Conservation (phyloP, 129 eudicot genomes). For the Tagetes erecta region DNA sequence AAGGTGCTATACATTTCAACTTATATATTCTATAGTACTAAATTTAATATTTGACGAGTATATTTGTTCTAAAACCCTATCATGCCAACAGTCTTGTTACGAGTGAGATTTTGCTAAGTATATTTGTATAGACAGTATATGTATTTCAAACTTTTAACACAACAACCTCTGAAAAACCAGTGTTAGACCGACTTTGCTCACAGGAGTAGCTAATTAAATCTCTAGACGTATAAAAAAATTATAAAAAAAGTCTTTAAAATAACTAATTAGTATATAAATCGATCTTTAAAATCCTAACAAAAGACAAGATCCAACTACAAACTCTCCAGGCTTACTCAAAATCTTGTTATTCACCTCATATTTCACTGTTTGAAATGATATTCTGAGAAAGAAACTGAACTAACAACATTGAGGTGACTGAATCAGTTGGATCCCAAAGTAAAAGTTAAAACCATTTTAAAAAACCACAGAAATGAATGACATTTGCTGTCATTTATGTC, state of each 20-base stretch:
- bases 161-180: too few species aligned
- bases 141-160: too few species aligned
- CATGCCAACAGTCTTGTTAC: too few species aligned
- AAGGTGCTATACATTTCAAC: too few species aligned
- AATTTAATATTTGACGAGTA: too few species aligned
- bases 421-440: conserved; percentile 41
- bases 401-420: conserved; percentile 57
- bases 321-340: conserved; percentile 2
- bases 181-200: too few species aligned
- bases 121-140: too few species aligned
- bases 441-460: conserved; percentile 15
- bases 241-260: not conserved
- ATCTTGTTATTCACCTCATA: conserved; percentile 15
- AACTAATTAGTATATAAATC: not conserved
- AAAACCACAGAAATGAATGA: conserved; percentile 28
- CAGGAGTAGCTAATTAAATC: too few species aligned
- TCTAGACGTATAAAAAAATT: too few species aligned
- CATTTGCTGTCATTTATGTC: conserved; percentile 33
- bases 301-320: not conserved
- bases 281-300: not conserved
- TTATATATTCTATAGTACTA: too few species aligned
- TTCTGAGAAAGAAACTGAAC: conserved; percentile 24
- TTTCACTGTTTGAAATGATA: conserved; percentile 20
- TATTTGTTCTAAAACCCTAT: too few species aligned
- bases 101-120: too few species aligned